Conservation (phyloP, 2,329 filamentous ascomycete genomes). For the Venturia asperata region DNA sequence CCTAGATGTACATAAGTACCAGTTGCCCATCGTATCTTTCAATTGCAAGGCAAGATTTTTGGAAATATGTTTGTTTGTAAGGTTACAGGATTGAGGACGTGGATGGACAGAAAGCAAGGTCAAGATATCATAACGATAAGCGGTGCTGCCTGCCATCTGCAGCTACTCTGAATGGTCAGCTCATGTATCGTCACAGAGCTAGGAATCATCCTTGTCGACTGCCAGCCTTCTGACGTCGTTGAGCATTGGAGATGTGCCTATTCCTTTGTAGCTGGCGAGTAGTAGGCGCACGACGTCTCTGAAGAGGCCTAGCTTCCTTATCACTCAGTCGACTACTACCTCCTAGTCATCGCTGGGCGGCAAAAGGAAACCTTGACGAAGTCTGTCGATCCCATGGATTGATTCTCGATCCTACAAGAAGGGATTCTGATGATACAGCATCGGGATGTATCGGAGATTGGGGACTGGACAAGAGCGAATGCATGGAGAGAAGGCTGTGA, state of each 20-base stretch:
- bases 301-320: not conserved
- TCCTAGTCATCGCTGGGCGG: not conserved
- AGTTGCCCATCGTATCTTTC: conserved; percentile 1
- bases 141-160: not conserved
- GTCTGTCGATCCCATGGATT: not conserved
- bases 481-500: not conserved
- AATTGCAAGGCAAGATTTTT: not conserved
- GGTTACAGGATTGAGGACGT: not conserved
- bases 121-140: not conserved
- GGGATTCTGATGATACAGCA: not conserved
- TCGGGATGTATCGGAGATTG: not conserved
- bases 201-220: conserved; percentile 1
- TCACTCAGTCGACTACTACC: too few species aligned
- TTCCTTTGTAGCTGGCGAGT: not conserved
- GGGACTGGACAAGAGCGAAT: not conserved
- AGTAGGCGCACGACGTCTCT: not conserved
- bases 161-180: not conserved
- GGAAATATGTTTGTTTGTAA: not conserved
- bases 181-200: not conserved
- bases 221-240: not conserved
- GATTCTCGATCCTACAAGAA: not conserved
- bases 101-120: not conserved
- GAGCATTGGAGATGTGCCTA: not conserved
- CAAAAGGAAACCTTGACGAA: not conserved
- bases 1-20: not conserved